phyloP scores from a whole-genome alignment of 306 rosid genomes.

The Datisca glomerata region DNA sequence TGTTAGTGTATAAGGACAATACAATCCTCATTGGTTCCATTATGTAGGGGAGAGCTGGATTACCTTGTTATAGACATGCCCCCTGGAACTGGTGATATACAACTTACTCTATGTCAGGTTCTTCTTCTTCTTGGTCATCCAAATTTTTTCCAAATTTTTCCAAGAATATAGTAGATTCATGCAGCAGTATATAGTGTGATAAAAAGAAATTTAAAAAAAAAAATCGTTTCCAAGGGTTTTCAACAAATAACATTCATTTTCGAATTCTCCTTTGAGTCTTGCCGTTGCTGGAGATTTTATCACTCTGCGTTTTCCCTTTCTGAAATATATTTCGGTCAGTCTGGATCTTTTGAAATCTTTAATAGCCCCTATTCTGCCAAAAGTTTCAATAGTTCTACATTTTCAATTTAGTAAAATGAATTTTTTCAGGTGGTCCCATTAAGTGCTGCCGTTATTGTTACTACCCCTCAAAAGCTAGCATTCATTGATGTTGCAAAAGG shows the following conservation, averaged over 20 bases:
- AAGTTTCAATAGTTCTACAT: background rate
- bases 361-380: background rate
- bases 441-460: conserved; percentile 93
- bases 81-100: conserved; percentile 99
- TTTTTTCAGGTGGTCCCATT: conserved; percentile 70
- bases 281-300: no score
- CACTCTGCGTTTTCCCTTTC: no score
- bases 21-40: no score
- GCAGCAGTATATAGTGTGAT: background rate
- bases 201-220: background rate
- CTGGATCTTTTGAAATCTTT: no score
- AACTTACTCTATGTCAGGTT: conserved; percentile 97
- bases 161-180: background rate
- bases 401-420: conserved; percentile 20
- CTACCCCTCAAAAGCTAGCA: conserved; percentile 94
- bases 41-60: conserved; percentile 90
- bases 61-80: conserved; percentile 97
- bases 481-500: conserved; percentile 99
- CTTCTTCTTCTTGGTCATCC: conserved; percentile 1
- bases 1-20: no score
- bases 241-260: no score
- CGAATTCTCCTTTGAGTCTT: no score
- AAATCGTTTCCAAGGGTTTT: no score
- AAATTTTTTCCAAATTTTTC: background rate
- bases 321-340: no score